Conservation (phyloP, 768 basidiomycete genomes). For the Amanita inopinata region DNA sequence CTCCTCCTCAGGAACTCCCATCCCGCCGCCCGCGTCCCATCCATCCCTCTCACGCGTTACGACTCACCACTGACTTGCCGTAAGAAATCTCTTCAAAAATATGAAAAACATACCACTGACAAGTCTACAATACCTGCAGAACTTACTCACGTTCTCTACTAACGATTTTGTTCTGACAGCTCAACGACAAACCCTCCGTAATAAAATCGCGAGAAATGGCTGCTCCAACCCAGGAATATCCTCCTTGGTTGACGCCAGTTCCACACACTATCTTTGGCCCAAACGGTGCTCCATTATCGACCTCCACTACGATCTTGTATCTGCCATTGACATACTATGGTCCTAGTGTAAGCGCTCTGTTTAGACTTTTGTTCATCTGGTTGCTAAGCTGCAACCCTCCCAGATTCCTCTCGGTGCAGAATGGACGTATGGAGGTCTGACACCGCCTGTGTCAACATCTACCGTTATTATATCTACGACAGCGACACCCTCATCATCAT, state of each 20-base stretch:
- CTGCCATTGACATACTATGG: slow-evolving; percentile 77
- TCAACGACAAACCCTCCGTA: slow-evolving; percentile 5
- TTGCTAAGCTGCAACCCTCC: background rate
- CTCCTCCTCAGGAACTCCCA: background rate
- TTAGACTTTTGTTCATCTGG: background rate
- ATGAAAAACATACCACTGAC: background rate
- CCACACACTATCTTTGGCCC: slow-evolving; percentile 42
- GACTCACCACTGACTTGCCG: background rate
- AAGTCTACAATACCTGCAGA: background rate
- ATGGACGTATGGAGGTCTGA: slow-evolving; percentile 71
- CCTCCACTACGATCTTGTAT: slow-evolving; percentile 45
- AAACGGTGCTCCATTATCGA: slow-evolving; percentile 43
- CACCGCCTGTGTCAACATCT: slow-evolving; percentile 24
- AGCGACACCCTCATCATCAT: slow-evolving; percentile 19
- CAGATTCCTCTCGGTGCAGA: slow-evolving; percentile 69
- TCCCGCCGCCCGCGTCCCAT: background rate
- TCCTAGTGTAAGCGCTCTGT: slow-evolving; percentile 52
- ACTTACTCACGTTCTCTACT: slow-evolving; percentile 34
- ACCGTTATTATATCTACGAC: slow-evolving; percentile 19
- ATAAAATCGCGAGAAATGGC: too few species aligned
- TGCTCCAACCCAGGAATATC: slow-evolving; percentile 55
- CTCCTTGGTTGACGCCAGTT: slow-evolving; percentile 62
- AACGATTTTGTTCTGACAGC: slow-evolving; percentile 22
- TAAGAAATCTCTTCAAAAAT: background rate
- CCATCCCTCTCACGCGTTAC: slow-evolving; percentile 1